Percentiles rank a stretch among this genome's conserved stretches.
Conservation (phyloP, 768 basidiomycete genomes). For the Boletus patriciae region DNA sequence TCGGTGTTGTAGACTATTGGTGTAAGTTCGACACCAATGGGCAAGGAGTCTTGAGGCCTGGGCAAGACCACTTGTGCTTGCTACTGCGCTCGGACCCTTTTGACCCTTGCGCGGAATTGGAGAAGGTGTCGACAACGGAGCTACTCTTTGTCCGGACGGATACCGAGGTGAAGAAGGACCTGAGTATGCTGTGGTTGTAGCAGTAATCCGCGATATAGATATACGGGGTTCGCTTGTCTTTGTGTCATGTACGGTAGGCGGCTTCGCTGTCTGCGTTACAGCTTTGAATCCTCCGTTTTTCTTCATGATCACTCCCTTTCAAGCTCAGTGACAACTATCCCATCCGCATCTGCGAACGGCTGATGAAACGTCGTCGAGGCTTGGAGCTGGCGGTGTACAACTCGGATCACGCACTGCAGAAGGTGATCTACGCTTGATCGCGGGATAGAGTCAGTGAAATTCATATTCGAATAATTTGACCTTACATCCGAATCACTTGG, state of each 20-base stretch:
- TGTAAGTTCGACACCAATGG: constrained; percentile 34
- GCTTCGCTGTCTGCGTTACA: background rate
- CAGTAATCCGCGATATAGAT: background rate
- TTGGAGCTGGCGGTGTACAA: background rate
- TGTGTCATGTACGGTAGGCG: background rate
- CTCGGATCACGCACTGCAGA: background rate
- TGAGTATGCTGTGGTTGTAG: constrained; percentile 29
- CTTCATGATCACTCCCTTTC: no score
- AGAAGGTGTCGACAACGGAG: constrained; percentile 29
- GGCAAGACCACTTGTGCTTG: constrained; percentile 32
- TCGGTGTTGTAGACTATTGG: constrained; percentile 34
- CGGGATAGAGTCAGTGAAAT: no score
- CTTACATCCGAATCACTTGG: no score
- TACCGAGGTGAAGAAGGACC: constrained; percentile 15
- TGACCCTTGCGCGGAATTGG: constrained; percentile 28
- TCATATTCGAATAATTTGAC: background rate
- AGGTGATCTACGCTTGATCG: background rate
- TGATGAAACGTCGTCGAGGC: background rate
- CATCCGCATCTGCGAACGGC: background rate
- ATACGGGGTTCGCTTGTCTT: no score
- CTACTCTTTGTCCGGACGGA: constrained; percentile 25
- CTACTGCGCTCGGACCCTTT: constrained; percentile 30
- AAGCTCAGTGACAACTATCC: background rate
- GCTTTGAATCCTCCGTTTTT: background rate
- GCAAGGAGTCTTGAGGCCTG: constrained; percentile 19